Evolutionary conservation across 257 asterid genomes (phyloP).

Genomic region (Solanum tarapatanum): DNA sequence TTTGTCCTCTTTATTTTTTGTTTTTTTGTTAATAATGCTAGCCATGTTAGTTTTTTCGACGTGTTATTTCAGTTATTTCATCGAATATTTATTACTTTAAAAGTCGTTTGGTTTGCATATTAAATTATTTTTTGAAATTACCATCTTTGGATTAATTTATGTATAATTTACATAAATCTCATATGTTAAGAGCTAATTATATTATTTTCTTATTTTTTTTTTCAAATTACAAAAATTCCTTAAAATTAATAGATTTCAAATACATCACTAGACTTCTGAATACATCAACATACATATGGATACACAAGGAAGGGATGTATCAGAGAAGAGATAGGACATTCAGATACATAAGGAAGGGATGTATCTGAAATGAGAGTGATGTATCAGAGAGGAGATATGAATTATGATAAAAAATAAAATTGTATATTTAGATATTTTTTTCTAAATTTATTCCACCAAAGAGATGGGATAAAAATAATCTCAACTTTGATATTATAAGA

Average conservation of each 20-base stretch:
- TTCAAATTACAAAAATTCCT: not conserved
- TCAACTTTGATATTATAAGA: not conserved
- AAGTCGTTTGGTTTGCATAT: not conserved
- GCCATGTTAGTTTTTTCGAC: not conserved
- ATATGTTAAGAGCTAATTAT: too few species aligned
- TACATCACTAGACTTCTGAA: not conserved
- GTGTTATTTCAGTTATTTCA: not conserved
- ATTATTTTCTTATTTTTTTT: too few species aligned
- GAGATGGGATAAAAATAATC: not conserved
- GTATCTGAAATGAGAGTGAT: too few species aligned
- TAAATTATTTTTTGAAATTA: not conserved
- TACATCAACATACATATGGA: fast-evolving
- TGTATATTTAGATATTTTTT: too few species aligned
- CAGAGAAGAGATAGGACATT: fast-evolving
- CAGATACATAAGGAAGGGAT: too few species aligned
- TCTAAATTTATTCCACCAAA: not conserved
- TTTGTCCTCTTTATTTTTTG: not conserved
- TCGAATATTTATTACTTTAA: not conserved
- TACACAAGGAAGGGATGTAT: not conserved
- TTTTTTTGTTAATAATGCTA: not conserved
- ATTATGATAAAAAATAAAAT: too few species aligned
- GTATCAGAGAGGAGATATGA: too few species aligned
- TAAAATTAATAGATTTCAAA: too few species aligned
- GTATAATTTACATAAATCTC: too few species aligned
- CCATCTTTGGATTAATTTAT: not conserved